Conservation (phyloP, 1,284 basidiomycete genomes). For the Trichosporon ovoides region DNA sequence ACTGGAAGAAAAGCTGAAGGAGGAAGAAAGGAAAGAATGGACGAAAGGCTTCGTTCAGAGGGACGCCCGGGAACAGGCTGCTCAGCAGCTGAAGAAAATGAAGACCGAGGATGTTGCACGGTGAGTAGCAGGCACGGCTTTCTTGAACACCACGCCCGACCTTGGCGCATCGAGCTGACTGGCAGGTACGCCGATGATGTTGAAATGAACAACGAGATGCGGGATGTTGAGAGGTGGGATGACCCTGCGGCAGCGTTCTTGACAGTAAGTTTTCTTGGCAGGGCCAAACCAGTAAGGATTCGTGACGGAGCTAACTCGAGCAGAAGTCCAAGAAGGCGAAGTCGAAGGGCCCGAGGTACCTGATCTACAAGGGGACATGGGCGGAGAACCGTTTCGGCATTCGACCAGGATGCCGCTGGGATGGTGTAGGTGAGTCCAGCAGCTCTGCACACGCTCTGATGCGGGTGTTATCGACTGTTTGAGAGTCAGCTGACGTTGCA, state of each 20-base stretch:
- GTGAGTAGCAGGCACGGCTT: too few relatives aligned
- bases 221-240: conserved; percentile 77
- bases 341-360: conserved; percentile 72
- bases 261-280: conserved; percentile 57
- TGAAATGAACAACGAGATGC: conserved; percentile 76
- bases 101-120: conserved; percentile 65
- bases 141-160: too few relatives aligned
- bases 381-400: conserved; percentile 94
- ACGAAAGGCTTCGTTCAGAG: conserved; percentile 87
- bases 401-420: conserved; percentile 92
- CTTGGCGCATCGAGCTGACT: conserved; percentile 12
- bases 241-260: conserved; percentile 92
- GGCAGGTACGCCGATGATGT: conserved; percentile 68
- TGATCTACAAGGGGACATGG: conserved; percentile 81
- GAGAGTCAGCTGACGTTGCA: conserved; percentile 38
- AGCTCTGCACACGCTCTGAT: neutral
- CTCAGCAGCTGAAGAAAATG: conserved; percentile 63
- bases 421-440: conserved; percentile 72
- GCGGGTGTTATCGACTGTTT: too few relatives aligned
- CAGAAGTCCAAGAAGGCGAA: conserved; percentile 73
- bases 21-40: conserved; percentile 91
- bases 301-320: conserved; percentile 12
- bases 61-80: conserved; percentile 64
- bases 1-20: conserved; percentile 71
- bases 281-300: neutral